Base-by-base conservation (phyloP, 2,329 filamentous ascomycete species). In the Aspergillus aculeatus region DNA sequence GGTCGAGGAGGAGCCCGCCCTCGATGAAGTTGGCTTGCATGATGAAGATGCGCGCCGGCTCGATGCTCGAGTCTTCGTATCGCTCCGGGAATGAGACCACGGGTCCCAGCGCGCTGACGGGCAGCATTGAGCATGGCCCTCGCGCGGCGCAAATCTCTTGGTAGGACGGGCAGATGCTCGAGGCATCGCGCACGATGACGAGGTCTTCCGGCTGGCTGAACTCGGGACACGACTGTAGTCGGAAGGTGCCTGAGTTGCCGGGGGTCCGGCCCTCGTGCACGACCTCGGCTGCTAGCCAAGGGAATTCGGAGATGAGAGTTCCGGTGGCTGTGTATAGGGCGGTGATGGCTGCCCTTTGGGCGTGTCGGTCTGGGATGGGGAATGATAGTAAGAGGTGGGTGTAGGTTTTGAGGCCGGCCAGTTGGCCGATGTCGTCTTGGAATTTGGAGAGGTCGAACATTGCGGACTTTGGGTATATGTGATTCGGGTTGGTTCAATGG, bases 111-210 rank as follows among this genome's bases (percentile, higher is more conserved):
- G 70, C 48, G 12, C 65, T 62, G 10, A 62, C 69, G 54, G 73
- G 68, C 11, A 75, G 65, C 68, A 73, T 72, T 5, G 54, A 61
- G 16, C 69, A 62, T 1, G 72, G 71, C 3, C 54, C 68, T 47
- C 64, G 24, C 14, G 12, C 21, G 14, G 26, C 44, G 19, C 24
- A 10, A 5, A 57, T 51, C n/a, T 29, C 55, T 4, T 44, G 9
- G 23, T 50, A 57, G 2, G 55, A 14, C 0, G 55, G 47, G 23
- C 23, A 50, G 21, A 19, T n/a, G 24, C n/a, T 26, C 4, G 32
- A 29, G 16, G 24, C 21, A 23, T 47, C 35, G 16, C 23, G 32
- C 19, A 32, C 41, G 7, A 35, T 24, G 16, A 57, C 19, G 5
- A 51, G 19, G 16, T 16, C 5, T 2, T 52, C 21, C 0, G 55